A percentile compares a stretch with the other conserved stretches of the same genome.
phyloP scores from a whole-genome alignment of 345 rosid genomes.

The Salix suchowensis region DNA sequence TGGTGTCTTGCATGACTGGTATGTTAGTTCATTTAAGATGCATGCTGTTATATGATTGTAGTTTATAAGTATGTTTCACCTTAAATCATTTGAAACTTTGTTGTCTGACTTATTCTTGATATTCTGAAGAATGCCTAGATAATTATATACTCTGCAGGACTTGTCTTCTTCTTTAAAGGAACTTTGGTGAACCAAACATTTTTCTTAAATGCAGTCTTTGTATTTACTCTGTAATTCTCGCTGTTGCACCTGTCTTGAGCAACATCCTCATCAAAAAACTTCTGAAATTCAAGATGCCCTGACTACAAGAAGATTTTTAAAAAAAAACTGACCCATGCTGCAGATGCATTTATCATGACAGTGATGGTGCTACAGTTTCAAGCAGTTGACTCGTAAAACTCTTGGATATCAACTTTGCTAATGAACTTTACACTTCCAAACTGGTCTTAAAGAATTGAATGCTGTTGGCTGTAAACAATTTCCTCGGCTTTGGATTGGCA shows the following conservation, averaged over 20 bases:
- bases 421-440: background rate
- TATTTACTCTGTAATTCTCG: background rate
- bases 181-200: background rate
- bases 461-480: background rate
- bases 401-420: background rate
- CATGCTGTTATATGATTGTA: background rate
- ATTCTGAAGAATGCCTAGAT: background rate
- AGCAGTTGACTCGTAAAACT: background rate
- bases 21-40: background rate
- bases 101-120: background rate
- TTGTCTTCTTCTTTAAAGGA: background rate
- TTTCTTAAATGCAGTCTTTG: background rate
- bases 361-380: background rate
- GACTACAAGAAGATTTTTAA: background rate
- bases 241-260: background rate
- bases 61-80: background rate
- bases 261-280: background rate
- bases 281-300: background rate
- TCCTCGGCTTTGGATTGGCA: background rate
- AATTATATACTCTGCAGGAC: background rate
- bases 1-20: constrained; percentile 97
- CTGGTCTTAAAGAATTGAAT: background rate
- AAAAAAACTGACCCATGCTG: background rate
- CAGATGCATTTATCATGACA: background rate
- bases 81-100: background rate